These are phyloP conservation scores for Coemansia sp. DNA, from an alignment of 192 early-diverging fungal genomes.

Conservation along the genomic window DNA sequence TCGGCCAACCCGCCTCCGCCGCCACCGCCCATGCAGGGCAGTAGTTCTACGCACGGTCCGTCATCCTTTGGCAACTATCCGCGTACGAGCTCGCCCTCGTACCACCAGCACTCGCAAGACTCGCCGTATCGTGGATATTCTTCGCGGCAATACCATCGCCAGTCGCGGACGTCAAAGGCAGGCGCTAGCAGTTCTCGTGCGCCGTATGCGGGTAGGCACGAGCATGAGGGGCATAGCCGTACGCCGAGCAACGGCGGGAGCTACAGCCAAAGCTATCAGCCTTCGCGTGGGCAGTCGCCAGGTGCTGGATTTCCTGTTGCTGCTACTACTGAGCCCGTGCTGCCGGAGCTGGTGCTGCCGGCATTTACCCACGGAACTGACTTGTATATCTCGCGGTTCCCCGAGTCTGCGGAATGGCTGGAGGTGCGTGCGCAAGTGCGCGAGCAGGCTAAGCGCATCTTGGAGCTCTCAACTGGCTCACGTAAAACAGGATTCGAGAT, in stretches of 20 bases:
- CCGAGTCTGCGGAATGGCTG: conserved; percentile 39
- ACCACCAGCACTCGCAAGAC: conserved; percentile 16
- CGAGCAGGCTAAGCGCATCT: conserved; percentile 33
- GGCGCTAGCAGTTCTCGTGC: conserved; percentile 23
- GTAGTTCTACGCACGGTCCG: conserved; percentile 14
- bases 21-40: conserved; percentile 21
- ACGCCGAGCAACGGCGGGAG: conserved; percentile 21
- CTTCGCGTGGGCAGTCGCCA: conserved; percentile 35
- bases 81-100: conserved; percentile 14
- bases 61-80: neutral
- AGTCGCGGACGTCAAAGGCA: conserved; percentile 25
- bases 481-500: conserved; percentile 46
- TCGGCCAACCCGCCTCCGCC: conserved; percentile 18
- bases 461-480: conserved; percentile 27
- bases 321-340: conserved; percentile 3
- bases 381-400: conserved; percentile 33
- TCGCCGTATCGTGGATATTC: conserved; percentile 36
- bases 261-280: conserved; percentile 16
- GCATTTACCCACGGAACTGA: conserved; percentile 28
- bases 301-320: conserved; percentile 6
- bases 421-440: conserved; percentile 30
- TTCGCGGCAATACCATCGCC: conserved; percentile 23
- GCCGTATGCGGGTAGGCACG: conserved; percentile 21
- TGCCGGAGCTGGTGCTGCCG: conserved; percentile 24
- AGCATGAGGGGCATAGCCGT: conserved; percentile 35